These are phyloP conservation scores for Neofusicoccum laricinum DNA, from an alignment of 2,329 filamentous ascomycete genomes.

Conservation along the genomic window DNA sequence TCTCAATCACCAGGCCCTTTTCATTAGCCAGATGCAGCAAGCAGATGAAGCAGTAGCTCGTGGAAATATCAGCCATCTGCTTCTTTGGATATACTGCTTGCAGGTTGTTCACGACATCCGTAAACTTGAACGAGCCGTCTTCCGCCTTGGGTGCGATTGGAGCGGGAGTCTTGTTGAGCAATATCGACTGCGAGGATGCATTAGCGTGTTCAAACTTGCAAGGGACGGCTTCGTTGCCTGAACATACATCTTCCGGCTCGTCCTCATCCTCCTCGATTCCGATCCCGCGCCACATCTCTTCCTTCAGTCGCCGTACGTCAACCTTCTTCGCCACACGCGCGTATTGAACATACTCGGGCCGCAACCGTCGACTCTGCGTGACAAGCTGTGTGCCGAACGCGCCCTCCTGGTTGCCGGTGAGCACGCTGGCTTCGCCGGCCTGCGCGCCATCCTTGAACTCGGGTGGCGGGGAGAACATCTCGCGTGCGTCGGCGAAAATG, in stretches of 20 bases:
- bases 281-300: constrained; percentile 64
- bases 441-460: constrained; percentile 15
- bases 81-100: constrained; percentile 82
- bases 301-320: constrained; percentile 61
- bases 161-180: not conserved
- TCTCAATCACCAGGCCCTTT: constrained; percentile 77
- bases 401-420: constrained; percentile 43
- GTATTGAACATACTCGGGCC: constrained; percentile 66
- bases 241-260: constrained; percentile 36
- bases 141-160: constrained; percentile 41
- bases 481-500: constrained; percentile 76
- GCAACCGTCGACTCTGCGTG: constrained; percentile 57
- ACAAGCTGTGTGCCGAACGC: constrained; percentile 63
- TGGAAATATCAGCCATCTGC: constrained; percentile 90
- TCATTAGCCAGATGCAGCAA: constrained; percentile 89
- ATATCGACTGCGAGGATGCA: not conserved
- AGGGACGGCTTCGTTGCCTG: not conserved
- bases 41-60: constrained; percentile 89
- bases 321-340: constrained; percentile 66
- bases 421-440: not conserved
- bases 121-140: constrained; percentile 70
- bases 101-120: constrained; percentile 83
- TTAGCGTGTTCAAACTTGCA: not conserved
- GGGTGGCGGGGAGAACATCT: constrained; percentile 56
- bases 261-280: not conserved